Evolutionary conservation across 495 filamentous ascomycete genomes (phyloP).

Genomic region (Daldinia loculata): DNA sequence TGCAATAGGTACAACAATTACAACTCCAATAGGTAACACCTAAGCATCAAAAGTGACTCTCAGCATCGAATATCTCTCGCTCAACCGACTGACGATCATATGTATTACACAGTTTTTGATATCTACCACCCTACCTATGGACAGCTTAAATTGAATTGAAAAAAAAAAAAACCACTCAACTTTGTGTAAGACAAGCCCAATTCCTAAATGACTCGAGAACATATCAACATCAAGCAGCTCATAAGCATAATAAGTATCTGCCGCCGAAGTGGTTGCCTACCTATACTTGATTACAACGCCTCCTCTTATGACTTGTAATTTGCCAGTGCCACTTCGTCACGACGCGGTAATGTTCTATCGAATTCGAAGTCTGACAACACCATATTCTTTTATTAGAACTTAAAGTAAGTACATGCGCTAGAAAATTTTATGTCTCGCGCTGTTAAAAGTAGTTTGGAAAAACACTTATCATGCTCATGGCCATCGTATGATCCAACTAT

Average conservation of each 20-base stretch:
- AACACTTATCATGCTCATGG: not conserved
- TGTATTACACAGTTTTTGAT: not conserved
- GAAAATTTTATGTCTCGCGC: not conserved
- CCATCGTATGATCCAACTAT: constrained; percentile 36
- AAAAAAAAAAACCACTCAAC: constrained; percentile 14
- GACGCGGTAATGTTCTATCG: constrained; percentile 23
- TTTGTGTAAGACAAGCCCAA: not conserved
- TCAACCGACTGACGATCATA: not conserved
- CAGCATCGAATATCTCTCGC: not conserved
- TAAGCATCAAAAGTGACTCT: not conserved
- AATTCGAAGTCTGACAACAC: constrained; percentile 1
- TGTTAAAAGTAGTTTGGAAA: constrained; percentile 1
- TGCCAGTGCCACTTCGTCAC: not conserved
- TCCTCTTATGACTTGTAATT: constrained; percentile 3
- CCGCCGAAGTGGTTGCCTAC: constrained; percentile 34
- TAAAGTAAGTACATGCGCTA: not conserved
- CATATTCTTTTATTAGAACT: not conserved
- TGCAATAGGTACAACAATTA: not conserved
- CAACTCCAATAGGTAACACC: not conserved
- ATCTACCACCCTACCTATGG: not conserved
- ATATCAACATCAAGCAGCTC: not conserved
- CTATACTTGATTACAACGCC: constrained; percentile 1
- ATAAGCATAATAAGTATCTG: constrained; percentile 28
- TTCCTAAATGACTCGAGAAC: constrained; percentile 1
- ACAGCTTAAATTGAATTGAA: not conserved